Percentiles rank a stretch among this genome's conserved stretches.
These are phyloP conservation scores for Microdochium paspali DNA, from an alignment of 2,329 filamentous ascomycete species.

Conservation along the genomic window DNA sequence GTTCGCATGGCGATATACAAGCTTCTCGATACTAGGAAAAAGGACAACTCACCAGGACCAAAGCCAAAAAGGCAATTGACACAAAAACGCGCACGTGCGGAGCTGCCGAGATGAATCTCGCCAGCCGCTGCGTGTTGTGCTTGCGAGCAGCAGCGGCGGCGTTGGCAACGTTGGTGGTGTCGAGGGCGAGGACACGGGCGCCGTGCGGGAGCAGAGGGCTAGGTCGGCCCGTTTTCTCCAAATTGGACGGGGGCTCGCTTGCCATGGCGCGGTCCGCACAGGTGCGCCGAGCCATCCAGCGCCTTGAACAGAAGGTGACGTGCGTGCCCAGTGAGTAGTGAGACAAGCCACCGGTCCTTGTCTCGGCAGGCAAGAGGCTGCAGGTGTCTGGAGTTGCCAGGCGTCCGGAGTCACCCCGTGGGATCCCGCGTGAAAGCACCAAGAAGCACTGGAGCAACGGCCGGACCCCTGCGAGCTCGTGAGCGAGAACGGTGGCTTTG, in stretches of 20 bases:
- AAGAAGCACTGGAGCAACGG: not conserved
- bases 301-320: not conserved
- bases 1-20: no score
- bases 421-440: not conserved
- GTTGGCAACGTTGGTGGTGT: not conserved
- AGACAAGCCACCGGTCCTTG: not conserved
- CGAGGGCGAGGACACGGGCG: not conserved
- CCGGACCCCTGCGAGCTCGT: not conserved
- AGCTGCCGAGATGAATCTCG: not conserved
- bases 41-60: not conserved
- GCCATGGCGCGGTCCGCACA: not conserved
- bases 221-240: constrained; percentile 1
- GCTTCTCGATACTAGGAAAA: no score
- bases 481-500: not conserved
- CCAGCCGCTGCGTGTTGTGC: not conserved
- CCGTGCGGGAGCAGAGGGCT: not conserved
- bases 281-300: not conserved
- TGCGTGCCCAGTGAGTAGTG: not conserved
- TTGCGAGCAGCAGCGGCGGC: not conserved
- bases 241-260: not conserved
- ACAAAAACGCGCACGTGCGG: not conserved
- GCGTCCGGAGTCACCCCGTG: not conserved
- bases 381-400: not conserved
- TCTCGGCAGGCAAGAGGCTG: no score
- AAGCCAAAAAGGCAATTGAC: not conserved